A percentile compares a stretch with the other conserved stretches of the same genome.
phyloP scores from a whole-genome alignment of 106 monocot genomes.

The Acanthochlamys bracteata region DNA sequence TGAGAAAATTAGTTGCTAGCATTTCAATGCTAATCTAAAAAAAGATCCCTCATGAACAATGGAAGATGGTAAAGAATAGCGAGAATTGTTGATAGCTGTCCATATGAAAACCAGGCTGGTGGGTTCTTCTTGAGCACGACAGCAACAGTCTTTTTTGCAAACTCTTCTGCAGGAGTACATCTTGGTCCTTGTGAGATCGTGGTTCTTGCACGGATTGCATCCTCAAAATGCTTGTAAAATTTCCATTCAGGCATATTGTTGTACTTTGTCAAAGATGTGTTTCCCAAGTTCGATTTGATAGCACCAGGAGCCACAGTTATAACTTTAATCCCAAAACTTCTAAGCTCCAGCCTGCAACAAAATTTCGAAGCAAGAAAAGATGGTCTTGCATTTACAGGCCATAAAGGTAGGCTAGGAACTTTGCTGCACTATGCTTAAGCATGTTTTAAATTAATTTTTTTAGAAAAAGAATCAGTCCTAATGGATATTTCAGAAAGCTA shows the following conservation, averaged over 20 bases:
- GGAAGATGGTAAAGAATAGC: slow-evolving; percentile 67
- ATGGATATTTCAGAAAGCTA: too few relatives aligned
- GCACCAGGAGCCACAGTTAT: slow-evolving; percentile 73
- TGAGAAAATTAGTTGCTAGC: not conserved
- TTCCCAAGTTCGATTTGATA: slow-evolving; percentile 69
- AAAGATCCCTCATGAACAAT: slow-evolving; percentile 42
- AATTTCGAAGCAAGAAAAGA: not conserved
- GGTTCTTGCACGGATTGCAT: slow-evolving; percentile 41
- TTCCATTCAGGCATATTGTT: slow-evolving; percentile 77
- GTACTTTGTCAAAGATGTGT: slow-evolving; percentile 41
- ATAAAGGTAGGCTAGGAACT: too few relatives aligned
- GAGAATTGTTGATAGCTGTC: slow-evolving; percentile 41
- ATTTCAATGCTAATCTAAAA: slow-evolving; percentile 33
- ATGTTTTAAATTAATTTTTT: too few relatives aligned
- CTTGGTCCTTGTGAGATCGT: slow-evolving; percentile 43
- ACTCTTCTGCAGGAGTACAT: slow-evolving; percentile 67
- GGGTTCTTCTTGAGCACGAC: slow-evolving; percentile 54
- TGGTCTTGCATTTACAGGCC: too few relatives aligned
- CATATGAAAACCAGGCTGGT: slow-evolving; percentile 80
- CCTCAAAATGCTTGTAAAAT: slow-evolving; percentile 58
- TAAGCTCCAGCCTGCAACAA: slow-evolving; percentile 50
- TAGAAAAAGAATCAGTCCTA: too few relatives aligned
- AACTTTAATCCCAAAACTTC: slow-evolving; percentile 55
- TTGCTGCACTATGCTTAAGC: too few relatives aligned
- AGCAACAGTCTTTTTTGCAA: slow-evolving; percentile 64